These are phyloP conservation scores for Aspergillus carlsbadensis DNA, from an alignment of 495 filamentous ascomycete species.

Conservation along the genomic window DNA sequence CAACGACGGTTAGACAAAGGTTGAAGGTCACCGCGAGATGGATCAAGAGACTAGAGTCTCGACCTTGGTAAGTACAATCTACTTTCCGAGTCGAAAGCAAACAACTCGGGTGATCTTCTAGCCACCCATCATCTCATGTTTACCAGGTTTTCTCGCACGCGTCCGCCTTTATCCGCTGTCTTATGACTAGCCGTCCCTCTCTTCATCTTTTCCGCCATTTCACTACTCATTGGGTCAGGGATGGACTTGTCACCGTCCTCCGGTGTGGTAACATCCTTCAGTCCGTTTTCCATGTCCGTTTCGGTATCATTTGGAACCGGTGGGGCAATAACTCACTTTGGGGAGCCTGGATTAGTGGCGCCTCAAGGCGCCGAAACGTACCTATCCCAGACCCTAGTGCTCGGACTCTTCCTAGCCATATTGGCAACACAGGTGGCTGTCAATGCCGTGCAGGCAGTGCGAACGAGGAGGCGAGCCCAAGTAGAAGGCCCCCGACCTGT, in stretches of 20 bases:
- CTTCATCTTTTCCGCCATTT: constrained; percentile 37
- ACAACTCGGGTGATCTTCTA: constrained; percentile 8
- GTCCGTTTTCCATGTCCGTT: constrained; percentile 39
- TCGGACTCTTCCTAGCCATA: constrained; percentile 35
- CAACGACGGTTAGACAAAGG: constrained; percentile 73
- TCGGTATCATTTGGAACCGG: constrained; percentile 41
- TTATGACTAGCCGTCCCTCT: constrained; percentile 55
- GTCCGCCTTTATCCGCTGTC: constrained; percentile 35
- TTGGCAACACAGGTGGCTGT: constrained; percentile 36
- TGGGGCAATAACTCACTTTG: constrained; percentile 10
- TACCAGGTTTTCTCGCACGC: constrained; percentile 29
- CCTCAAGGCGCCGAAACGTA: constrained; percentile 23
- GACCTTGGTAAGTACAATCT: constrained; percentile 61
- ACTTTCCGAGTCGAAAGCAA: background rate
- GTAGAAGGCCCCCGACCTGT: constrained; percentile 1
- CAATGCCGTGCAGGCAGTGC: constrained; percentile 33
- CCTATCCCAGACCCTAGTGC: constrained; percentile 36
- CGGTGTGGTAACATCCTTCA: constrained; percentile 31
- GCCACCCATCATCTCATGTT: constrained; percentile 17
- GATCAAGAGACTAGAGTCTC: constrained; percentile 70
- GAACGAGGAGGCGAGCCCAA: constrained; percentile 21
- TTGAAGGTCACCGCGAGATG: constrained; percentile 76
- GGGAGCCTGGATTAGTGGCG: constrained; percentile 7
- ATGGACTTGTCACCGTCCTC: constrained; percentile 28
- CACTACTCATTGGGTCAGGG: constrained; percentile 25